Evolutionary conservation across 2,329 filamentous ascomycete genomes (phyloP).

Genomic region (Colletotrichum chrysophilum): DNA sequence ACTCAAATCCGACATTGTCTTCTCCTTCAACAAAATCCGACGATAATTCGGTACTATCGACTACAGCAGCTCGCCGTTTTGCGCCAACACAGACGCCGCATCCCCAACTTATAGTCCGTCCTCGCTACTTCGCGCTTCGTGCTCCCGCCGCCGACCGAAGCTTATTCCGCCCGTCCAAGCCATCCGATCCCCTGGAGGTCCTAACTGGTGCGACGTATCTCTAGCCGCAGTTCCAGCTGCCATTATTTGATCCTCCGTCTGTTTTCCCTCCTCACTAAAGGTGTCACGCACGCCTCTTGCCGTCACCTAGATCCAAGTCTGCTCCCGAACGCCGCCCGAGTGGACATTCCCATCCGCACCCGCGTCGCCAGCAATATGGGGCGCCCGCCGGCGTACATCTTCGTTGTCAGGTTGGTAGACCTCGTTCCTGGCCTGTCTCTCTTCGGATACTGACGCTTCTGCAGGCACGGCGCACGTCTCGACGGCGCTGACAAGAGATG

Average conservation of each 20-base stretch:
- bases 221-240: background rate
- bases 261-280: background rate
- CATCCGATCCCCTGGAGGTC: conserved; percentile 1
- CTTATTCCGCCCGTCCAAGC: conserved; percentile 12
- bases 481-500: conserved; percentile 95
- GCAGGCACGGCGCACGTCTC: conserved; percentile 85
- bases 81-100: background rate
- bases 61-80: background rate
- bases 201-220: background rate
- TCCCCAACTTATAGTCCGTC: background rate
- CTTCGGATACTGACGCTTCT: background rate
- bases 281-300: background rate
- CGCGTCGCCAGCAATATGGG: conserved; percentile 37
- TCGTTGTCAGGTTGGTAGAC: conserved; percentile 46
- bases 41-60: background rate
- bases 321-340: background rate
- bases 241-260: background rate
- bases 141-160: conserved; percentile 13
- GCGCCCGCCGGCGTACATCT: conserved; percentile 46
- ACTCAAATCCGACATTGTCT: background rate
- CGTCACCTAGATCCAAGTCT: background rate
- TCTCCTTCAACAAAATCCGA: background rate
- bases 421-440: background rate
- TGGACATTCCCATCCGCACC: background rate
- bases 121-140: conserved; percentile 8